Evolutionary conservation across 495 filamentous ascomycete species (phyloP), one percentile per base, ranked within the genome.

Genomic region (Glonium stellatum): DNA sequence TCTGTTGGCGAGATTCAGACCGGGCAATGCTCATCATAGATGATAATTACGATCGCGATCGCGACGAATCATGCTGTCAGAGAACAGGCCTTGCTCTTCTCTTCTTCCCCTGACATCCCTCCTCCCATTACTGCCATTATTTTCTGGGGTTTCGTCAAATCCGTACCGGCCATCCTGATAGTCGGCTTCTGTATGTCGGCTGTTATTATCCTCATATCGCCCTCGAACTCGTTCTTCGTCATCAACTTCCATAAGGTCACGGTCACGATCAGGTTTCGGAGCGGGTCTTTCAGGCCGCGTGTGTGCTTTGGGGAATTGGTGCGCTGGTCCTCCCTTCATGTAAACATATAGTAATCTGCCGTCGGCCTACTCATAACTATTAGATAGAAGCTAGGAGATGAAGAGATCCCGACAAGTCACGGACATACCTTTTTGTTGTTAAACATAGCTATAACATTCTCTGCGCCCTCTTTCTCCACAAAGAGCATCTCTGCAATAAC

Each of bases 401-500:
- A 39, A 46, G 54, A 34, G 22, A 1, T 19, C 11, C 12, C 31
- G 22, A 6, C n/a, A 58, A 55, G 41, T 13, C 15, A 54, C 34
- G 55, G 63, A 49, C 57, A 1, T 55, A 95, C 92, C 71, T 82
- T 88, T 70, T 95, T 86, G 65, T 89, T 87, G 72, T 98, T 87
- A 71, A 95, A 96, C 11, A 83, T 89, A 44, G 81, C 80, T 60
- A 98, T 86, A 5, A 89, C 86, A 41, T 79, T 84, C 61, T 96
- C 88, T 0, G 90, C 93, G 21, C 82, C 84, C 53, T 83, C 82
- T 67, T 84, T 89, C 50, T 85, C 86, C 54, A 83, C 81, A 69
- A 95, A 95, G 2, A 86, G 78, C 58, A 97, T 83, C 71, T 97
- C 92, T 11, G 87, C 90, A 46, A 90, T 89, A 31, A 97, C 89